These are phyloP conservation scores for Xylaria nigripes DNA, from an alignment of 495 filamentous ascomycete genomes.

Conservation along the genomic window DNA sequence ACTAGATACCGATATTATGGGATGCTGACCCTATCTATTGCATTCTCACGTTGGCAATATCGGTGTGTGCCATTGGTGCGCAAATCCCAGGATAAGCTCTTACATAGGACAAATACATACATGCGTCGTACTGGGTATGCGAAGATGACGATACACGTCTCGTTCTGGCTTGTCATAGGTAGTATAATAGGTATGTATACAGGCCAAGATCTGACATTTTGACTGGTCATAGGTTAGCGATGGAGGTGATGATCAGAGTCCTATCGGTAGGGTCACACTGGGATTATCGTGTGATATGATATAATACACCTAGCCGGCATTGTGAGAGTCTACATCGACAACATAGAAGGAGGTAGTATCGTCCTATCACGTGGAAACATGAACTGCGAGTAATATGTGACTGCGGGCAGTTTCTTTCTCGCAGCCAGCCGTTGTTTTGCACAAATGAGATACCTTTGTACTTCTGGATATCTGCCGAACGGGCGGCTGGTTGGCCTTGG, in stretches of 20 bases:
- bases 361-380: conserved; percentile 9
- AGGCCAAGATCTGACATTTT: background rate
- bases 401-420: background rate
- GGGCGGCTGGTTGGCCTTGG: conserved; percentile 4
- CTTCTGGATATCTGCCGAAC: conserved; percentile 7
- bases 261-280: conserved; percentile 1
- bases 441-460: background rate
- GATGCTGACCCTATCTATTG: background rate
- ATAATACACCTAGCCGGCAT: background rate
- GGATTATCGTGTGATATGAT: conserved; percentile 9
- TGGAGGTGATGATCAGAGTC: conserved; percentile 1
- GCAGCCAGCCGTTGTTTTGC: conserved; percentile 1
- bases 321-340: background rate
- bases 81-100: no score
- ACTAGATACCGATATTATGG: background rate
- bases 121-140: background rate
- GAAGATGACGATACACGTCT: background rate
- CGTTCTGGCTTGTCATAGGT: background rate
- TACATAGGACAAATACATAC: no score
- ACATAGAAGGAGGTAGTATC: background rate
- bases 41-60: conserved; percentile 7
- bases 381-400: conserved; percentile 8
- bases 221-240: background rate
- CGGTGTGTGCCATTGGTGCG: conserved; percentile 1
- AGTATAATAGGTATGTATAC: background rate